Evolutionary conservation across 2,329 filamentous ascomycete genomes (phyloP), one percentile per base, ranked within the genome.

Genomic region (Drechslerella coelobrocha): DNA sequence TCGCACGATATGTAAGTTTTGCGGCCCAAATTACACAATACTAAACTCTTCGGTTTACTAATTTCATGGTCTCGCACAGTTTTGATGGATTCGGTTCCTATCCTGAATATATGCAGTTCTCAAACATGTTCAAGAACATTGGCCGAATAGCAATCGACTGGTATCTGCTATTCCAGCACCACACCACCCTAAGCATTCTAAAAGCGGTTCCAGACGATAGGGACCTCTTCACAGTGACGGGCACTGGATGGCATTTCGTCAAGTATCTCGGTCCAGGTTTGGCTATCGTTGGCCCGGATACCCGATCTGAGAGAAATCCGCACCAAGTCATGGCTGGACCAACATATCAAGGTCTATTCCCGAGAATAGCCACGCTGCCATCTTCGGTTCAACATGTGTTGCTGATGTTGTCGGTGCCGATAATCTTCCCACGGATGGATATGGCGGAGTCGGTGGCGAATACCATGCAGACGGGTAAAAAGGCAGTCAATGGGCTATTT

Each of bases 11-110:
- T 99, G 91, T 96, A 83, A 87, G 91, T 86, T 53, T 2, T 1
- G 29, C n/a, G n/a, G n/a, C n/a, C n/a, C n/a, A n/a, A n/a, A n/a
- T n/a, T n/a, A n/a, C n/a, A n/a, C n/a, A n/a, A n/a, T n/a, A n/a
- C n/a, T n/a, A n/a, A n/a, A n/a, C n/a, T n/a, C n/a, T n/a, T n/a
- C n/a, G n/a, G n/a, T n/a, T n/a, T n/a, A n/a, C 14, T 21, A 21
- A 34, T 41, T 43, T 48, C n/a, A n/a, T 24, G 56, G 45, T 76
- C 37, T 76, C 68, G 61, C 62, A 73, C 62, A 96, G 91, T 66
- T 99, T 99, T 75, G 94, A 99, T 77, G 94, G 94, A 24, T 99
- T 94, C 75, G 94, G 94, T 27, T 96, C 92, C 0, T 99, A 97
- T 76, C 94, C 94, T 0, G 92, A 96, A 72, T 95, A 97, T 78